Conservation (phyloP, 352 stramenopile species). For the Phytophthora capsici region DNA sequence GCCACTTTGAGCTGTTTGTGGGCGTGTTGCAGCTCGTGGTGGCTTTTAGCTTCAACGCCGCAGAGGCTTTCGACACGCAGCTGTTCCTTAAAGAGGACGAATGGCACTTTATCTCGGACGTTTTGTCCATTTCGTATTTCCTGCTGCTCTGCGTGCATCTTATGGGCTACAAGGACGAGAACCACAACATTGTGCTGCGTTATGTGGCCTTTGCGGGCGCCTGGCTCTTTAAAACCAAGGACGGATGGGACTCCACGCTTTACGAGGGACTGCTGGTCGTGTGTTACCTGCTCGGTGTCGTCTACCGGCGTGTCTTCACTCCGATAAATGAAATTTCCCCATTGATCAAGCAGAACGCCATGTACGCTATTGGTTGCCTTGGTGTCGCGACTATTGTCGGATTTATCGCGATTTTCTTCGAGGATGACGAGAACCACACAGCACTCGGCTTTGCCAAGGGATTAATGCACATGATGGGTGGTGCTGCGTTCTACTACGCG, state of each 20-base stretch:
- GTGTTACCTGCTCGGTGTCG: conserved; percentile 59
- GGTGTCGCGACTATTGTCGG: conserved; percentile 50
- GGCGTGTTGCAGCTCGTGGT: conserved; percentile 84
- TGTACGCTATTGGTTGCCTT: conserved; percentile 54
- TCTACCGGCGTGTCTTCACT: conserved; percentile 61
- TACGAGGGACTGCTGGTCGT: conserved; percentile 76
- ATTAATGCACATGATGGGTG: conserved; percentile 71
- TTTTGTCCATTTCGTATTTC: conserved; percentile 88
- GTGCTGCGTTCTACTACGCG: conserved; percentile 77
- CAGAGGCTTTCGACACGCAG: conserved; percentile 66
- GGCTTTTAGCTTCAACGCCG: conserved; percentile 84
- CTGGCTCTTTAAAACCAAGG: conserved; percentile 89
- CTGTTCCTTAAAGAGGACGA: conserved; percentile 77
- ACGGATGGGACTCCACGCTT: conserved; percentile 75
- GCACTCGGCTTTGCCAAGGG: conserved; percentile 68
- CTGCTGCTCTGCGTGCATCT: conserved; percentile 86
- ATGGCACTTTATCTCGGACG: conserved; percentile 90
- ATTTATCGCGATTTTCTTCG: conserved; percentile 59
- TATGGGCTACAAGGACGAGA: conserved; percentile 84
- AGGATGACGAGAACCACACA: conserved; percentile 44
- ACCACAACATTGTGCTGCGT: conserved; percentile 85
- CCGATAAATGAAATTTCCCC: conserved; percentile 54
- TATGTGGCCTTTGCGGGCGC: conserved; percentile 84
- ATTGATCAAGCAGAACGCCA: conserved; percentile 62
- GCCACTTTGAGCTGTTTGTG: conserved; percentile 92